Conservation (phyloP, 306 rosid genomes). For the Lathyrus aphaca region DNA sequence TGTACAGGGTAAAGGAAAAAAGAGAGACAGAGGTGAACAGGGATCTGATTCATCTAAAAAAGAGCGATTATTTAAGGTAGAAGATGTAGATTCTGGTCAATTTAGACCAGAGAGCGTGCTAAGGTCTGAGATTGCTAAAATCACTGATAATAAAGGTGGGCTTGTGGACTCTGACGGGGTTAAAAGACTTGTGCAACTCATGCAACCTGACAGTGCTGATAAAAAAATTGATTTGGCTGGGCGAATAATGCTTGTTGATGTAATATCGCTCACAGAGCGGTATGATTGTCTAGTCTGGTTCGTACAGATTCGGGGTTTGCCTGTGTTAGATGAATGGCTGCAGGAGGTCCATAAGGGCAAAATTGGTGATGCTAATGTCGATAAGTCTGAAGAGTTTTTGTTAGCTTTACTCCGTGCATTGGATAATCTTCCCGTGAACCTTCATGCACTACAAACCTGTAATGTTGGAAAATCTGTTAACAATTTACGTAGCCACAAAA, state of each 20-base stretch:
- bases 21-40: slow-evolving; percentile 84
- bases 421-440: slow-evolving; percentile 91
- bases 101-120: slow-evolving; percentile 58
- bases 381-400: slow-evolving; percentile 85
- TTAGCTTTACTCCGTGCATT: slow-evolving; percentile 82
- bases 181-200: slow-evolving; percentile 75
- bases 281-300: slow-evolving; percentile 74
- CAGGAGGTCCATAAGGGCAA: slow-evolving; percentile 90
- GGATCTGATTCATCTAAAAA: slow-evolving; percentile 74
- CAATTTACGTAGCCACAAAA: slow-evolving; percentile 73
- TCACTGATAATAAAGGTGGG: slow-evolving; percentile 91
- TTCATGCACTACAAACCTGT: slow-evolving; percentile 77
- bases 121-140: slow-evolving; percentile 74
- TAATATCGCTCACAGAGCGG: slow-evolving; percentile 72
- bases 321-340: slow-evolving; percentile 88
- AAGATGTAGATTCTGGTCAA: slow-evolving; percentile 79
- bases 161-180: slow-evolving; percentile 78
- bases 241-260: slow-evolving; percentile 74
- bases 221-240: slow-evolving; percentile 77
- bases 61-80: slow-evolving; percentile 60
- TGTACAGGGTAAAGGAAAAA: slow-evolving; percentile 75
- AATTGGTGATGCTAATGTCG: slow-evolving; percentile 62
- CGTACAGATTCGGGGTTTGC: slow-evolving; percentile 76
- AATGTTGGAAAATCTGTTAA: slow-evolving; percentile 92
- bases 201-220: slow-evolving; percentile 71